phyloP scores from a whole-genome alignment of 371 early-diverging fungal genomes.

The Nosema muscidifuracis region DNA sequence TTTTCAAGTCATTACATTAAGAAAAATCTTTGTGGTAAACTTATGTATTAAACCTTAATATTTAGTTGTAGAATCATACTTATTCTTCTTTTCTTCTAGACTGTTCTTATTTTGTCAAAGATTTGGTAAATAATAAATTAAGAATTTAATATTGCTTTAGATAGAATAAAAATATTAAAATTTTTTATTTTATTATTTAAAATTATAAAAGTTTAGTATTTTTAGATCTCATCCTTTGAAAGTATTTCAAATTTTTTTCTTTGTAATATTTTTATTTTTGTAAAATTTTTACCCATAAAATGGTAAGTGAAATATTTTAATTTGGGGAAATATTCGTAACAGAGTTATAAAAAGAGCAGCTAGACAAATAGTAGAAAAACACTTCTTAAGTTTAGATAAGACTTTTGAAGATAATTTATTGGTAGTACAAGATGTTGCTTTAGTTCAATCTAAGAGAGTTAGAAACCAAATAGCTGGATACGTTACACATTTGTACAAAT shows the following conservation, averaged over 20 bases:
- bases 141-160: too few relatives aligned
- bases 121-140: too few relatives aligned
- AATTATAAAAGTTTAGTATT: not conserved
- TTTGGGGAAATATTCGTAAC: slow-evolving; percentile 67
- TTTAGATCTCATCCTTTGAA: not conserved
- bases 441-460: slow-evolving; percentile 94
- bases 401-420: slow-evolving; percentile 99
- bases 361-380: slow-evolving; percentile 97
- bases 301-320: slow-evolving; percentile 46
- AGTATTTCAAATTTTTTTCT: not conserved
- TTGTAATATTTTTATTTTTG: not conserved
- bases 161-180: too few relatives aligned
- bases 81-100: too few relatives aligned
- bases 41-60: too few relatives aligned
- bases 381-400: slow-evolving; percentile 93
- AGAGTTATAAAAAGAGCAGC: slow-evolving; percentile 99
- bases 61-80: too few relatives aligned
- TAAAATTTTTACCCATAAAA: slow-evolving; percentile 33
- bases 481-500: slow-evolving; percentile 99
- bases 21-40: too few relatives aligned
- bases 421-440: slow-evolving; percentile 90
- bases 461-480: slow-evolving; percentile 99
- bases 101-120: too few relatives aligned
- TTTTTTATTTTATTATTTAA: too few relatives aligned
- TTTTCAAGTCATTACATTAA: too few relatives aligned